Evolutionary conservation across 306 rosid species (phyloP).

Genomic region (Arachis stenosperma): DNA sequence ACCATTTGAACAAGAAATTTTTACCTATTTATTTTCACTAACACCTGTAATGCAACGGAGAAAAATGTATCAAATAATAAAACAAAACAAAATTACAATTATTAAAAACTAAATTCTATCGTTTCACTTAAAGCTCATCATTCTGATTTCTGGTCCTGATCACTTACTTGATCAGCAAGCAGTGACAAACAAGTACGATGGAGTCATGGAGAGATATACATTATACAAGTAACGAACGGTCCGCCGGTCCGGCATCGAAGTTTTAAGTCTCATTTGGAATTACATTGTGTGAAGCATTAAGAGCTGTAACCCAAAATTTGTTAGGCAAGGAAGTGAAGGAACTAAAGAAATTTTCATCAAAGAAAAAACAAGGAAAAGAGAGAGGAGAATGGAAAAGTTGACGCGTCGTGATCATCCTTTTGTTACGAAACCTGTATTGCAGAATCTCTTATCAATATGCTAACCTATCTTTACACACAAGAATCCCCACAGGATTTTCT

Average conservation of each 20-base stretch:
- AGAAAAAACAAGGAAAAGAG: neutral
- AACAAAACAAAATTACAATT: too few relatives aligned
- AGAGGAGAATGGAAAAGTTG: neutral
- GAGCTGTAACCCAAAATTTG: neutral
- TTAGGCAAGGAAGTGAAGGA: neutral
- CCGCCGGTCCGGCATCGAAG: neutral
- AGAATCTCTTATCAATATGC: constrained; percentile 22
- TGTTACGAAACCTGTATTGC: constrained; percentile 24
- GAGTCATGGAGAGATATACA: neutral
- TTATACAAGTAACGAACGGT: too few relatives aligned
- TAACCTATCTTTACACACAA: constrained; percentile 49
- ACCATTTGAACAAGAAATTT: too few relatives aligned
- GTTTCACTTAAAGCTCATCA: too few relatives aligned
- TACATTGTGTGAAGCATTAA: neutral
- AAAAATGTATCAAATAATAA: too few relatives aligned
- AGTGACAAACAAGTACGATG: neutral
- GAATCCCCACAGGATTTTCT: constrained; percentile 25
- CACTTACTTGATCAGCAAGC: neutral
- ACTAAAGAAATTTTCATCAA: neutral
- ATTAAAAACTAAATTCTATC: too few relatives aligned
- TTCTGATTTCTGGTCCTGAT: too few relatives aligned
- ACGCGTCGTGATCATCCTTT: neutral
- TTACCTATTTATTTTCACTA: too few relatives aligned
- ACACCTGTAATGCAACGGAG: too few relatives aligned
- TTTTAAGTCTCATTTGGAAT: constrained; percentile 10